Conservation (phyloP, 257 asterid genomes). For the Gentiana dahurica region DNA sequence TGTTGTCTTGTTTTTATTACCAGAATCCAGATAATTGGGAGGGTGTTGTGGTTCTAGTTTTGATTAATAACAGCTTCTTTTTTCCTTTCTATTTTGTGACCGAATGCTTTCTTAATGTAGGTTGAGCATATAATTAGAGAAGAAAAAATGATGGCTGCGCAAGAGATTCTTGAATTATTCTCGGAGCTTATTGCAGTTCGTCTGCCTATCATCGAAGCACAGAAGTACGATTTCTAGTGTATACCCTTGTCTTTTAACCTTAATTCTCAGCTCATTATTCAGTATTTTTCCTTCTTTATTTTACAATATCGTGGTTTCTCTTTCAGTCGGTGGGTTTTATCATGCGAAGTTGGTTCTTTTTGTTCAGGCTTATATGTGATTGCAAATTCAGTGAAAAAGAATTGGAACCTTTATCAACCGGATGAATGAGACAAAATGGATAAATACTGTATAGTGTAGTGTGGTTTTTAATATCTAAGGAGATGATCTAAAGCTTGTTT, state of each 20-base stretch:
- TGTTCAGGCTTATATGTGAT: no score
- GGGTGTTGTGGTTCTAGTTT: not conserved
- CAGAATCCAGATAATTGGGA: no score
- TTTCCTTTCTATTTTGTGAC: not conserved
- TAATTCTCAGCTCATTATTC: not conserved
- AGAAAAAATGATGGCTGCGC: conserved; percentile 97
- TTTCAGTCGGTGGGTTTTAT: no score
- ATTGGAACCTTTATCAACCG: no score
- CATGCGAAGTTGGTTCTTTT: no score
- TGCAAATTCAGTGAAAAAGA: no score
- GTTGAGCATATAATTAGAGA: conserved; percentile 92
- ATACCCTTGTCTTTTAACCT: not conserved
- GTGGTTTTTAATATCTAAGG: no score
- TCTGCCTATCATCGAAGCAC: conserved; percentile 74
- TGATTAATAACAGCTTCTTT: not conserved
- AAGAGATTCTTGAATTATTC: conserved; percentile 84
- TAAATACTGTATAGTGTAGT: no score
- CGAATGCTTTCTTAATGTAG: conserved; percentile 20
- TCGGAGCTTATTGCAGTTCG: conserved; percentile 76
- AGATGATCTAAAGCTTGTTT: no score
- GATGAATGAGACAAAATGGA: no score
- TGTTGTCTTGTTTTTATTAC: not conserved
- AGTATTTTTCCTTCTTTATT: not conserved
- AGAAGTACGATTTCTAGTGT: conserved; percentile 31
- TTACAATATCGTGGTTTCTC: not conserved